A percentile compares a stretch with the other conserved stretches of the same genome.
phyloP scores from a whole-genome alignment of 331 rosid genomes.

The Stylosanthes scabra region DNA sequence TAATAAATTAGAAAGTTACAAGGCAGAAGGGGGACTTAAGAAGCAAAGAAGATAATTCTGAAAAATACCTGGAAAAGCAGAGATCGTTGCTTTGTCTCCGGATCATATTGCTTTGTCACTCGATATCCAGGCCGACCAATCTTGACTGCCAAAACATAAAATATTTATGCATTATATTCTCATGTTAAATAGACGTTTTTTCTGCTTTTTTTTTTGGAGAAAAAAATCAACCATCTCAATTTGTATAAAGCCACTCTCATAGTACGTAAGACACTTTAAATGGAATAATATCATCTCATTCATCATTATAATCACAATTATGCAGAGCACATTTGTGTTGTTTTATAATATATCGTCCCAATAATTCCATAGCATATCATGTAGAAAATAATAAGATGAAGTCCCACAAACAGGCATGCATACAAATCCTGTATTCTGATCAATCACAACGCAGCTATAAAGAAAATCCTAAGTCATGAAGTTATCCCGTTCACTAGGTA shows the following conservation, averaged over 20 bases:
- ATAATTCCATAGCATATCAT: background rate
- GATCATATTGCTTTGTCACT: constrained; percentile 92
- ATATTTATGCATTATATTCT: background rate
- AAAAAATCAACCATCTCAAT: background rate
- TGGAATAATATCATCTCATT: background rate
- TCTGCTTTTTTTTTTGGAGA: background rate
- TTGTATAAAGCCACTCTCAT: background rate
- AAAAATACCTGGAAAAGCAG: constrained; percentile 82
- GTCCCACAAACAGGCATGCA: background rate
- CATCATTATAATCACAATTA: background rate
- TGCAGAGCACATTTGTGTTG: background rate
- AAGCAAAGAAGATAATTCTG: background rate
- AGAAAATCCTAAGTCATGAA: background rate
- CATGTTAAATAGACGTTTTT: background rate
- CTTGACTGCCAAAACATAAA: constrained; percentile 65
- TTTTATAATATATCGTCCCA: background rate
- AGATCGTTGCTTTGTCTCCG: constrained; percentile 94
- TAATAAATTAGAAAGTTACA: background rate
- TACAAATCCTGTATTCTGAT: background rate
- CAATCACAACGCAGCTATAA: background rate
- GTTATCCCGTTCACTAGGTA: background rate
- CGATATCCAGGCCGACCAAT: constrained; percentile 98
- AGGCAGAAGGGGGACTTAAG: background rate
- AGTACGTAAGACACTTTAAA: background rate
- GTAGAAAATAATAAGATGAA: background rate